Conservation (phyloP, 2,329 filamentous ascomycete species). For the Pseudogymnoascus sp. region DNA sequence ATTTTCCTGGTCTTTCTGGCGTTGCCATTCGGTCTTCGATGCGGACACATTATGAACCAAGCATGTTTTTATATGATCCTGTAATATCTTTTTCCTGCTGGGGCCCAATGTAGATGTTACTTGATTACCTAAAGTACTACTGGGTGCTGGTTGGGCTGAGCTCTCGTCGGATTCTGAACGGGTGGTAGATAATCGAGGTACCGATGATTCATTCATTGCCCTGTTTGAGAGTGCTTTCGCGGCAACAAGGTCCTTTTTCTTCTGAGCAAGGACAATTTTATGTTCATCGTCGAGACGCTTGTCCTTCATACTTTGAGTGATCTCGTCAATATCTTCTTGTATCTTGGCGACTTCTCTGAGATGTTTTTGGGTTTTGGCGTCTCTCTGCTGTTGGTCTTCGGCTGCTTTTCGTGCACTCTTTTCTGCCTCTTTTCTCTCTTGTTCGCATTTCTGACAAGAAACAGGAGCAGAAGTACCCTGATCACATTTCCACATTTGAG, state of each 20-base stretch:
- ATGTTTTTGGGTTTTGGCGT: constrained; percentile 17
- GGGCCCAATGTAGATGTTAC: background rate
- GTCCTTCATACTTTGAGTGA: constrained; percentile 34
- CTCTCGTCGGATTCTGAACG: background rate
- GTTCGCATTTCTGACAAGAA: constrained; percentile 45
- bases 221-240: constrained; percentile 30
- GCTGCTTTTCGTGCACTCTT: constrained; percentile 31
- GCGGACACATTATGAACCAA: constrained; percentile 19
- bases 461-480: constrained; percentile 22
- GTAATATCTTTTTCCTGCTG: background rate
- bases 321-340: constrained; percentile 20
- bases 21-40: constrained; percentile 48
- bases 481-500: constrained; percentile 40
- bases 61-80: background rate
- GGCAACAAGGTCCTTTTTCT: constrained; percentile 38
- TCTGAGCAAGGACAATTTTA: constrained; percentile 38
- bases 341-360: constrained; percentile 18
- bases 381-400: constrained; percentile 16
- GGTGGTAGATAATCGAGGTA: too few species aligned
- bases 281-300: constrained; percentile 39
- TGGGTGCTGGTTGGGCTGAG: background rate
- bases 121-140: background rate
- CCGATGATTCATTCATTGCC: constrained; percentile 8
- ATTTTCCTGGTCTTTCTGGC: constrained; percentile 47
- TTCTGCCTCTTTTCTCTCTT: constrained; percentile 40